Evolutionary conservation across 1,284 basidiomycete genomes (phyloP).

Genomic region (Pseudozyma hubeiensis): DNA sequence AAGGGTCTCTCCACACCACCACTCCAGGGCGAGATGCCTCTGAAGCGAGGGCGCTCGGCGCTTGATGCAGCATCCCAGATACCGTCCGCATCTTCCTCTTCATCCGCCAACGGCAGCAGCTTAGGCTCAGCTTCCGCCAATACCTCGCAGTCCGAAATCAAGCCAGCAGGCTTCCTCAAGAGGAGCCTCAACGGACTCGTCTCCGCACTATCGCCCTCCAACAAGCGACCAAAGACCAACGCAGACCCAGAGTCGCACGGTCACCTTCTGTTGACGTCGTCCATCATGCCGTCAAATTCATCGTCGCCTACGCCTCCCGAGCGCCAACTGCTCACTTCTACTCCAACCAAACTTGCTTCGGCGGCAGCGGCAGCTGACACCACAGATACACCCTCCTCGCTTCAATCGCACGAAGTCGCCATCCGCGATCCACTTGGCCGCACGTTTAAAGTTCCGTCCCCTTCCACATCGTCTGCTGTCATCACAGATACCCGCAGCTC

Average conservation of each 20-base stretch:
- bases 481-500: constrained; percentile 23
- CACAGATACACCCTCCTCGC: constrained; percentile 2
- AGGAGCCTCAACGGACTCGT: constrained; percentile 7
- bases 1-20: background rate
- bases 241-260: background rate
- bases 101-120: background rate
- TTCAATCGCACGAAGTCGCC: constrained; percentile 25
- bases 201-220: background rate
- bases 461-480: background rate
- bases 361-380: background rate
- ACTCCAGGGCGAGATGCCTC: constrained; percentile 17
- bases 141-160: background rate
- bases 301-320: constrained; percentile 1
- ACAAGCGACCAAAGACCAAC: constrained; percentile 15
- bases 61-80: constrained; percentile 9
- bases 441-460: constrained; percentile 3
- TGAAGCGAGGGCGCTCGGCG: constrained; percentile 20
- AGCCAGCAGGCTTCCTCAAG: background rate
- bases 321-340: constrained; percentile 30
- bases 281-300: background rate
- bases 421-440: constrained; percentile 39
- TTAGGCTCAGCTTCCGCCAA: background rate
- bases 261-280: background rate
- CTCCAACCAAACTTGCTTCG: constrained; percentile 2
- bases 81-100: constrained; percentile 6